Conservation (phyloP, 345 rosid genomes). For the Mallotus nudiflorus region DNA sequence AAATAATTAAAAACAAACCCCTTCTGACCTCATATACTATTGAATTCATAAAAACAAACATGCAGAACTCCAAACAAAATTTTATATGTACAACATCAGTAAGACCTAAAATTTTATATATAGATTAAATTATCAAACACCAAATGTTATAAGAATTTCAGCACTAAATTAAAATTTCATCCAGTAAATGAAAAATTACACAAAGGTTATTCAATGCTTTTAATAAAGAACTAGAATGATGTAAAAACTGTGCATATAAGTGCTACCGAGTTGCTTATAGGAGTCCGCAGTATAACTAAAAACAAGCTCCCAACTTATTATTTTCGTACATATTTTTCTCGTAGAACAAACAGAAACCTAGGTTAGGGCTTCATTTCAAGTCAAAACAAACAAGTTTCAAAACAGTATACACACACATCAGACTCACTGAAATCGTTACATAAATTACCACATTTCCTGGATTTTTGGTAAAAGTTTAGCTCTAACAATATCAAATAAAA, state of each 20-base stretch:
- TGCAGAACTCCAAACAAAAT: neutral
- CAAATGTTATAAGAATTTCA: neutral
- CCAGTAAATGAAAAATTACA: neutral
- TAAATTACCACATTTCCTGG: too few relatives aligned
- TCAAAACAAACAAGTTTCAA: neutral
- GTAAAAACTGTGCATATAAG: too few relatives aligned
- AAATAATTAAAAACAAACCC: neutral
- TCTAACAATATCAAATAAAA: neutral
- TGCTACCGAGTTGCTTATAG: too few relatives aligned
- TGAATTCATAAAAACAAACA: neutral
- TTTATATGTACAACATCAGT: neutral
- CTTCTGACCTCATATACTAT: neutral
- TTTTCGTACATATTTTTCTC: too few relatives aligned
- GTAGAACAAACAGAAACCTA: neutral
- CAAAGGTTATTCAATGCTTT: too few relatives aligned
- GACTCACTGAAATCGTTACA: neutral
- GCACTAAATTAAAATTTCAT: neutral
- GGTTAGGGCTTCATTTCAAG: constrained; percentile 20
- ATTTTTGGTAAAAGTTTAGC: neutral
- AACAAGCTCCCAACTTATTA: too few relatives aligned
- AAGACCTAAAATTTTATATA: neutral
- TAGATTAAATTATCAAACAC: neutral
- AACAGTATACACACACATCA: neutral
- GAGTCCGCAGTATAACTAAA: too few relatives aligned
- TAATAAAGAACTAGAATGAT: too few relatives aligned